phyloP scores from a whole-genome alignment of 768 basidiomycete genomes.

The Auricularia sp. region DNA sequence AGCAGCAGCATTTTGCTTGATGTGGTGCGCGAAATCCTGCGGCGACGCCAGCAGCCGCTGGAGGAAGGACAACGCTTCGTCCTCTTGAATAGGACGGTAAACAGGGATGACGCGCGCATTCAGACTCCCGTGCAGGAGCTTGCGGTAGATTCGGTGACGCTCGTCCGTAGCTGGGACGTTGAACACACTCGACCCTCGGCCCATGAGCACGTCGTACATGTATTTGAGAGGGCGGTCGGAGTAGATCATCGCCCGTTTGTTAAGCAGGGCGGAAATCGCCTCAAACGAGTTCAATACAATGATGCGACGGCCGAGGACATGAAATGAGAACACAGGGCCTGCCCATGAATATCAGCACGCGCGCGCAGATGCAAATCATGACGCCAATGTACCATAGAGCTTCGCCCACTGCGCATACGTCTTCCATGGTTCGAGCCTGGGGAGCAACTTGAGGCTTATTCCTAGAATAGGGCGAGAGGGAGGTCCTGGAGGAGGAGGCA shows the following conservation, averaged over 20 bases:
- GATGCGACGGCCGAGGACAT: constrained; percentile 1
- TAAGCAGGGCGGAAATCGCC: constrained; percentile 4
- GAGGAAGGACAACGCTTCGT: neutral
- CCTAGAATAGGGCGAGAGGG: neutral
- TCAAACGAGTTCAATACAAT: constrained; percentile 4
- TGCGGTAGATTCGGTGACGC: neutral
- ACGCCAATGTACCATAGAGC: constrained; percentile 7
- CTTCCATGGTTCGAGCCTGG: neutral
- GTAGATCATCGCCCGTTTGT: constrained; percentile 8
- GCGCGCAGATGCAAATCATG: neutral
- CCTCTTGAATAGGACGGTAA: neutral
- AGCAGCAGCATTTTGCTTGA: neutral
- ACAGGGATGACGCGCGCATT: neutral
- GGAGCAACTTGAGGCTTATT: neutral
- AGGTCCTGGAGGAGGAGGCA: neutral
- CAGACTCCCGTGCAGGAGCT: neutral
- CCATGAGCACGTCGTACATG: constrained; percentile 7
- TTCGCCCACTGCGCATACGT: constrained; percentile 13
- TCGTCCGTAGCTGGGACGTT: neutral
- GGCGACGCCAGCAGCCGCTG: neutral
- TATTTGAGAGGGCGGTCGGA: constrained; percentile 7
- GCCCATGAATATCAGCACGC: neutral
- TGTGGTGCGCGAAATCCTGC: neutral
- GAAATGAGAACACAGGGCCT: constrained; percentile 4
- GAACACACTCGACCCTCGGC: neutral